Conservation (phyloP, 2,329 filamentous ascomycete genomes). For the Botrytis deweyae region DNA sequence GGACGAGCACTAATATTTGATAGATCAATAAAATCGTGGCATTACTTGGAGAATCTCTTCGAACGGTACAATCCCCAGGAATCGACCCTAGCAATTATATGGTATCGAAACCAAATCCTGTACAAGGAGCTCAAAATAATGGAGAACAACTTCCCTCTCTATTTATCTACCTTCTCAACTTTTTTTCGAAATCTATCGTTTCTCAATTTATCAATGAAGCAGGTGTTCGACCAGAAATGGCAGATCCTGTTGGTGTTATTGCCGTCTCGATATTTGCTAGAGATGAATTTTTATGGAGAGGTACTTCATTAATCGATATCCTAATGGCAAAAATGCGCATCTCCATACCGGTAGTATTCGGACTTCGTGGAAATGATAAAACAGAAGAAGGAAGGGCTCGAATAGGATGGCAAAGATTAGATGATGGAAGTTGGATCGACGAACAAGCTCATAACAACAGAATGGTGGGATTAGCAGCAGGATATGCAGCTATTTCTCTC, state of each 20-base stretch:
- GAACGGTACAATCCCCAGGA: conserved; percentile 2
- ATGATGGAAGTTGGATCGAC: conserved; percentile 52
- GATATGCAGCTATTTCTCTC: conserved; percentile 79
- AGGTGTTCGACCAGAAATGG: conserved; percentile 60
- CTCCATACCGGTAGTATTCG: conserved; percentile 81
- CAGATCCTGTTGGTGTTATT: conserved; percentile 78
- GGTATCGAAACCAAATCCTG: conserved; percentile 46
- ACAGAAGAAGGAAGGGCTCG: conserved; percentile 64
- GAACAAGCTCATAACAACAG: conserved; percentile 76
- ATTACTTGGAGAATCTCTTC: not conserved
- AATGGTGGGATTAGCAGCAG: conserved; percentile 80
- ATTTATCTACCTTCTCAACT: conserved; percentile 73
- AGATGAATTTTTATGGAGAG: conserved; percentile 65
- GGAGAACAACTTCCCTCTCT: conserved; percentile 58
- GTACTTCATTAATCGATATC: conserved; percentile 72
- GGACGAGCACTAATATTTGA: conserved; percentile 20
- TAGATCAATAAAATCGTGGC: conserved; percentile 37
- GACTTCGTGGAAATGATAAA: conserved; percentile 72
- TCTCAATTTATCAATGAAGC: conserved; percentile 69
- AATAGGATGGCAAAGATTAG: conserved; percentile 69
- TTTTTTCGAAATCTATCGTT: conserved; percentile 71
- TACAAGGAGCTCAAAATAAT: conserved; percentile 49
- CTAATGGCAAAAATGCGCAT: conserved; percentile 83
- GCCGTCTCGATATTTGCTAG: conserved; percentile 72
- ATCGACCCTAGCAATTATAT: conserved; percentile 58